Base-by-base conservation (phyloP, 2,329 filamentous ascomycete species). In the Xylaria sp. region DNA sequence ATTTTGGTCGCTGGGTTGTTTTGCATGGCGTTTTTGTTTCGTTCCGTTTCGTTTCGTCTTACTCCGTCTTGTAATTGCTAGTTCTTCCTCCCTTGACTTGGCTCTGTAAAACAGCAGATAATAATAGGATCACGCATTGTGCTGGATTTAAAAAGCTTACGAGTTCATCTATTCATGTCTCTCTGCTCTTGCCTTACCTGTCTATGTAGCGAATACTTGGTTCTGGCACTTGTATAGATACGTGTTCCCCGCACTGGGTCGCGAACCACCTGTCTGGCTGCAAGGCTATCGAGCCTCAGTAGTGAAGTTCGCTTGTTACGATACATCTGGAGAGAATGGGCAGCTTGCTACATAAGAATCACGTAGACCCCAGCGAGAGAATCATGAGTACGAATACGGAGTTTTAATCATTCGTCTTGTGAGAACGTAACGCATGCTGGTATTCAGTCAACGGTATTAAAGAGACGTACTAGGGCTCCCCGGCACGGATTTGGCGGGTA, bases 361-460 rank as follows among this genome's bases (percentile, higher is more conserved):
- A 37, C 40, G 28, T 6, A 31, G 4, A n/a, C 23, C 3, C 47
- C 15, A 6, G 38, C 19, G 19, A 43, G 45, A 15, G 33, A 15
- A 40, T 9, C 6, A 9, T 19, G 14, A 6, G 17, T 37, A 63
- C 31, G 4, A 23, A n/a, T n/a, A 19, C 4, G 19, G 38, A 25
- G n/a, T n/a, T n/a, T 31, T 31, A 9, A 4, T 37, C 23, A 51
- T 51, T 42, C 15, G n/a, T 35, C 14, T 38, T 15, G 15, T 2
- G 57, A 46, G 23, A 45, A 28, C 38, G 23, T 15, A 56, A 56
- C 55, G 42, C 59, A 57, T 56, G 46, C 52, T 31, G 12, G 8
- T 35, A 60, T 62, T 62, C 49, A 55, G 53, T 17, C 51, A 40
- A 58, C 46, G 31, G 31, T 46, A 62, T 42, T 58, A 60, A 47